Evolutionary conservation across 2,329 filamentous ascomycete genomes (phyloP).

Genomic region (Thelonectria blattea): DNA sequence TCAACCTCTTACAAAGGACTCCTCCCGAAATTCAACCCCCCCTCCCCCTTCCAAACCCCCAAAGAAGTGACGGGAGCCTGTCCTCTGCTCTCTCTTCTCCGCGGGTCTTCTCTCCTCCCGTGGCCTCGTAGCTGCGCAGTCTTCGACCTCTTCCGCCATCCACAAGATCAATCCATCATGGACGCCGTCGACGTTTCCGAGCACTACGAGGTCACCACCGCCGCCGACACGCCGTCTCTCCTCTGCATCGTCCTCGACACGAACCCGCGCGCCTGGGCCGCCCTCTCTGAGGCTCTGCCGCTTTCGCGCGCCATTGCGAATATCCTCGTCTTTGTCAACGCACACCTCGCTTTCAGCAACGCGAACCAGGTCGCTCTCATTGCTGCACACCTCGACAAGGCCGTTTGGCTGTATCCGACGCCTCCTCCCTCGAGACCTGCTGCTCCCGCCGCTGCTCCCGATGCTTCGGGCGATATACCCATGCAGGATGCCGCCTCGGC

Average conservation of each 20-base stretch:
- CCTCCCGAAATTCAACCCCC: neutral
- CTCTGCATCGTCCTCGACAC: conserved; percentile 93
- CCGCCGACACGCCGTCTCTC: conserved; percentile 74
- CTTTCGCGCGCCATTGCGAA: conserved; percentile 85
- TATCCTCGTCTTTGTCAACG: conserved; percentile 95
- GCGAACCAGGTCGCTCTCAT: conserved; percentile 92
- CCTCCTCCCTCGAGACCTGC: conserved; percentile 37
- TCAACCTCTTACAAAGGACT: too few species aligned
- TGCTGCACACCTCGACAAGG: conserved; percentile 85
- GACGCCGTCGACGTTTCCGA: conserved; percentile 62
- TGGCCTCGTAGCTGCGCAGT: conserved; percentile 45
- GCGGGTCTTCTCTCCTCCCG: neutral
- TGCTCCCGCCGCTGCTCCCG: conserved; percentile 23
- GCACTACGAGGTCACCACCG: conserved; percentile 63
- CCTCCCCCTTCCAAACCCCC: neutral
- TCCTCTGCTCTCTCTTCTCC: too few species aligned
- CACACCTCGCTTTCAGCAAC: conserved; percentile 92
- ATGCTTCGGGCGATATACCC: conserved; percentile 58
- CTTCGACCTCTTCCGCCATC: conserved; percentile 20
- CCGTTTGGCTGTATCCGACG: conserved; percentile 86
- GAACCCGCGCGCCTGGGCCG: conserved; percentile 92
- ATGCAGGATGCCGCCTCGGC: conserved; percentile 57
- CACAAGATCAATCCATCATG: conserved; percentile 47
- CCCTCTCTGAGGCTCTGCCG: conserved; percentile 75
- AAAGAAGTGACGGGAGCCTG: neutral